Percentiles rank a stretch among this genome's conserved stretches.
Conservation (phyloP, 306 rosid species). For the Vigna unguiculata region DNA sequence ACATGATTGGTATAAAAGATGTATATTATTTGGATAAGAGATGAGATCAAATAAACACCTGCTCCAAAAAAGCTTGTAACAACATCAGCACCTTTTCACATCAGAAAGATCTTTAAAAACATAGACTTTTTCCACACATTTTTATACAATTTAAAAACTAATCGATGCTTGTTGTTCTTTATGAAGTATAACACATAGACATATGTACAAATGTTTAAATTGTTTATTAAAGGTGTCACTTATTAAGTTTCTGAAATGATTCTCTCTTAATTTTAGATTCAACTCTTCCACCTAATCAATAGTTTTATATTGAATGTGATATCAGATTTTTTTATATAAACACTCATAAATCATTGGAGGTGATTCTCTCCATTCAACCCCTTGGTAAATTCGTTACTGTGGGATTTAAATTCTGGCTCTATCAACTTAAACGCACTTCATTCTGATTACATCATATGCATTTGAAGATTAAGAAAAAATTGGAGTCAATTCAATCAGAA, state of each 20-base stretch:
- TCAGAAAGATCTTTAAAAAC: neutral
- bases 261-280: too few species aligned
- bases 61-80: neutral
- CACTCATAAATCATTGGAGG: too few species aligned
- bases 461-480: slow-evolving; percentile 13
- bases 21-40: neutral
- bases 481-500: slow-evolving; percentile 19
- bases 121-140: neutral
- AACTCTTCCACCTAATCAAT: too few species aligned
- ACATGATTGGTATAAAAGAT: neutral
- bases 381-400: neutral
- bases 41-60: neutral
- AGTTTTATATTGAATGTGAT: too few species aligned
- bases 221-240: too few species aligned
- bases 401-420: neutral
- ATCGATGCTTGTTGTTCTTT: too few species aligned
- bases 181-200: neutral
- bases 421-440: neutral
- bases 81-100: neutral
- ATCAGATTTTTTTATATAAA: too few species aligned
- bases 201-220: too few species aligned
- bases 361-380: neutral
- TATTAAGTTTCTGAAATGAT: too few species aligned
- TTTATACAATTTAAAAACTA: too few species aligned
- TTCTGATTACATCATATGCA: neutral